These are phyloP conservation scores for Syzygium syzygioides DNA, from an alignment of 441 rosid species.

Conservation along the genomic window DNA sequence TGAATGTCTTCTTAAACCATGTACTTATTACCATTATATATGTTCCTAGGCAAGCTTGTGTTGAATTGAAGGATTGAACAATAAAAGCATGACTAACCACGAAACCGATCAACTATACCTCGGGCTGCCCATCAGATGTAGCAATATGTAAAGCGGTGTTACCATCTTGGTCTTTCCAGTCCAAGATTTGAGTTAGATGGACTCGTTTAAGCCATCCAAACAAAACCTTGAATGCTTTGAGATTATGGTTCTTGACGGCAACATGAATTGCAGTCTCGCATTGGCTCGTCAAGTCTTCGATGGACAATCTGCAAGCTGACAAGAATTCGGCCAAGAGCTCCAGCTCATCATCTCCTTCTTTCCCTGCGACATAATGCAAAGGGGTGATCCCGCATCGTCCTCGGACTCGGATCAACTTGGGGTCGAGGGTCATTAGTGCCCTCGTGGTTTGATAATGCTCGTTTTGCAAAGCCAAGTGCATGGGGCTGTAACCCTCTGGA, in stretches of 20 bases:
- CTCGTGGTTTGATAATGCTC: not conserved
- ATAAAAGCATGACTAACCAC: not conserved
- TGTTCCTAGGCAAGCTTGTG: not conserved
- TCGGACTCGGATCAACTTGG: not conserved
- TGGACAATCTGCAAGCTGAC: not conserved
- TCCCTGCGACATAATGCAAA: not conserved
- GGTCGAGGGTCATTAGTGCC: not conserved
- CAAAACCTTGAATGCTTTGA: not conserved
- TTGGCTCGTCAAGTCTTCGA: not conserved
- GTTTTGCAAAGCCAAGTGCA: not conserved
- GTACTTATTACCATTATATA: too few species aligned
- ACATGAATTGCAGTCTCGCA: not conserved
- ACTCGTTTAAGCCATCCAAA: not conserved
- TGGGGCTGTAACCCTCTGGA: not conserved
- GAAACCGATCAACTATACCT: not conserved
- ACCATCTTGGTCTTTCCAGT: not conserved
- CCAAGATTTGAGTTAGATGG: too few species aligned
- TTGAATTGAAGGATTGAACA: not conserved
- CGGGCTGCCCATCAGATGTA: not conserved
- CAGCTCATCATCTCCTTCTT: not conserved
- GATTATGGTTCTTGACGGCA: not conserved
- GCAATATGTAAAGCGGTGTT: not conserved
- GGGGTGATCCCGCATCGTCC: not conserved
- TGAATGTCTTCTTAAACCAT: too few species aligned
- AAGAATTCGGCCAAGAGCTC: not conserved